A percentile compares a stretch with the other conserved stretches of the same genome.
Evolutionary conservation across 257 asterid species (phyloP).

Genomic region (Penstemon newberryi): DNA sequence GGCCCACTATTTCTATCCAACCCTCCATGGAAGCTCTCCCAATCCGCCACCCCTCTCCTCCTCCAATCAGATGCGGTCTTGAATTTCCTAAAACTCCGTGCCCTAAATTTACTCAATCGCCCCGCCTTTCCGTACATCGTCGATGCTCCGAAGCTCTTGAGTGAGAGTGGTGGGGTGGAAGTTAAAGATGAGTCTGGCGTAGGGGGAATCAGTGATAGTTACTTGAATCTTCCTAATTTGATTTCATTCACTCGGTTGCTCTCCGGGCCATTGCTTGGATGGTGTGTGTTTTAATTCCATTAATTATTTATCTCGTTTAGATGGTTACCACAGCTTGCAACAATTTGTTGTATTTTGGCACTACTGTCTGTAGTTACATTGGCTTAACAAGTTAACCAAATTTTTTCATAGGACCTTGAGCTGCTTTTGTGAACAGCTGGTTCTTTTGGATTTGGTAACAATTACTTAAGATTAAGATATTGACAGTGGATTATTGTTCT

Average conservation of each 20-base stretch:
- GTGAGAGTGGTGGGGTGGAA: conserved; percentile 23
- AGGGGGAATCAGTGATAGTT: conserved; percentile 47
- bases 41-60: conserved; percentile 81
- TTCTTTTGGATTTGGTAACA: not conserved
- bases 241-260: conserved; percentile 77
- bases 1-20: conserved; percentile 75
- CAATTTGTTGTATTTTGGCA: conserved; percentile 17
- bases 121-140: conserved; percentile 37
- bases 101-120: conserved; percentile 40
- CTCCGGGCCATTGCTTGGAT: conserved; percentile 87
- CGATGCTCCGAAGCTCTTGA: conserved; percentile 31
- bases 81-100: conserved; percentile 45
- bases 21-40: conserved; percentile 90
- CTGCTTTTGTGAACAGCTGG: not conserved
- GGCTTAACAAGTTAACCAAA: not conserved
- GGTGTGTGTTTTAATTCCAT: conserved; percentile 43
- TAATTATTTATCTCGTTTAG: not conserved
- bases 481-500: not conserved
- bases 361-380: too few relatives aligned
- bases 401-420: not conserved
- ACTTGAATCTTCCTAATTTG: conserved; percentile 73
- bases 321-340: not conserved
- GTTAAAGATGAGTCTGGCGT: conserved; percentile 26
- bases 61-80: conserved; percentile 67
- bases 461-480: not conserved